A percentile compares a stretch with the other conserved stretches of the same genome.
These are phyloP conservation scores for Benincasa hispida DNA, from an alignment of 306 rosid genomes.

Conservation along the genomic window DNA sequence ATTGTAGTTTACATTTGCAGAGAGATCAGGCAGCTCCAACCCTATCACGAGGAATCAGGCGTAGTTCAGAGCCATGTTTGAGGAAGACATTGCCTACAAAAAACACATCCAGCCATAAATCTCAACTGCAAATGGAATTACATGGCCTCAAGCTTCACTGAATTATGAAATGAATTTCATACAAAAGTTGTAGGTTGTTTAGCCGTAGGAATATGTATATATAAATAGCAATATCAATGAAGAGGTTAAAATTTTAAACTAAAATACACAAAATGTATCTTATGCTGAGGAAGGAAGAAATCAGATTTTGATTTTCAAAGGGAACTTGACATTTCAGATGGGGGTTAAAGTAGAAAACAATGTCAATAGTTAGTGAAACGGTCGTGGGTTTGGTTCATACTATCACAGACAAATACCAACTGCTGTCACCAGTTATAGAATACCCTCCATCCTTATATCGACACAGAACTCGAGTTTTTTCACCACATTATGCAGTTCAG, in stretches of 20 bases:
- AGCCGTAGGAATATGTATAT: not conserved
- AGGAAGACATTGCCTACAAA: conserved; percentile 51
- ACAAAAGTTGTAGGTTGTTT: not conserved
- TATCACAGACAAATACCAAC: not conserved
- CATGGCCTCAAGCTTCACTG: not conserved
- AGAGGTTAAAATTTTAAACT: not conserved
- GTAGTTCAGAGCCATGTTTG: conserved; percentile 51
- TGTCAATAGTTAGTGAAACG: not conserved
- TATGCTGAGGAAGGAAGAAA: not conserved
- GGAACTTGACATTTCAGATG: not conserved
- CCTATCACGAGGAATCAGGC: conserved; percentile 53
- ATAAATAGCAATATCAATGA: not conserved
- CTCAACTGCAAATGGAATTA: not conserved
- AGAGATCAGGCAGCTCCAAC: conserved; percentile 28
- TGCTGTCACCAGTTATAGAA: not conserved
- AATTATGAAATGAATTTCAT: not conserved
- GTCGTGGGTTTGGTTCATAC: not conserved
- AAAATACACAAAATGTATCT: not conserved
- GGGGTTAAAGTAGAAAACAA: not conserved
- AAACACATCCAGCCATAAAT: not conserved
- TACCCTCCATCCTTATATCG: not conserved
- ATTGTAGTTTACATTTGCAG: conserved; percentile 4
- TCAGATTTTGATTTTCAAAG: not conserved
- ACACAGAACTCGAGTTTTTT: not conserved
- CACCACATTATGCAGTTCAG: not conserved